Conservation (phyloP, 2,329 filamentous ascomycete species). For the Neospermospora avenae region DNA sequence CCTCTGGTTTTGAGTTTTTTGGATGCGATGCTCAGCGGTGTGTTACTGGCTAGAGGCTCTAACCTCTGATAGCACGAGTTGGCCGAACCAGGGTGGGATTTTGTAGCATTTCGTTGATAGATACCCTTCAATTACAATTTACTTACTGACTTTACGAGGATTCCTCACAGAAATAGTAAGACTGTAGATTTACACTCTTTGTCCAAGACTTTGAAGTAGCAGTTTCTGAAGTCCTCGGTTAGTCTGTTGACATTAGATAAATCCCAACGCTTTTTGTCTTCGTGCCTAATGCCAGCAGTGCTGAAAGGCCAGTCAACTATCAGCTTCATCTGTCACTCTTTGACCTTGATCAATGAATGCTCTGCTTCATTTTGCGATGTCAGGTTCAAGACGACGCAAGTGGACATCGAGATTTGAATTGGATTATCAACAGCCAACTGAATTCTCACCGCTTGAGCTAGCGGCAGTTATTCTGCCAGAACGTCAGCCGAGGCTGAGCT, state of each 20-base stretch:
- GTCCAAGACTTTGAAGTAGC: neutral
- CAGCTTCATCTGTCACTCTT: too few relatives aligned
- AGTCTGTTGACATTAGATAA: neutral
- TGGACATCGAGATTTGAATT: too few relatives aligned
- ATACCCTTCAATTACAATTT: neutral
- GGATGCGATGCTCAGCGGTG: neutral
- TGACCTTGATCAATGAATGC: too few relatives aligned
- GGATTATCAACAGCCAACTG: neutral
- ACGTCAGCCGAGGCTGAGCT: neutral
- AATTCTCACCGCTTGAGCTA: neutral
- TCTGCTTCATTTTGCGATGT: too few relatives aligned
- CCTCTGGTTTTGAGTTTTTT: neutral
- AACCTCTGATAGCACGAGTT: neutral
- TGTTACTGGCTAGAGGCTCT: neutral
- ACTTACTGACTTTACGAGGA: too few relatives aligned
- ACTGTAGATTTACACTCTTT: neutral
- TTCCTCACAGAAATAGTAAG: neutral
- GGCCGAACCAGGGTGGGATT: neutral
- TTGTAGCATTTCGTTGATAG: neutral
- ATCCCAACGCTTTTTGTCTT: too few relatives aligned
- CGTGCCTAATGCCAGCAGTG: too few relatives aligned
- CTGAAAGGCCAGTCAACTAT: too few relatives aligned
- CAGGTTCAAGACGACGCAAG: too few relatives aligned
- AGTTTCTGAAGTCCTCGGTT: neutral
- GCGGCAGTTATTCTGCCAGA: neutral